phyloP scores from a whole-genome alignment of 2,329 filamentous ascomycete species.

The Colletotrichum sp. region DNA sequence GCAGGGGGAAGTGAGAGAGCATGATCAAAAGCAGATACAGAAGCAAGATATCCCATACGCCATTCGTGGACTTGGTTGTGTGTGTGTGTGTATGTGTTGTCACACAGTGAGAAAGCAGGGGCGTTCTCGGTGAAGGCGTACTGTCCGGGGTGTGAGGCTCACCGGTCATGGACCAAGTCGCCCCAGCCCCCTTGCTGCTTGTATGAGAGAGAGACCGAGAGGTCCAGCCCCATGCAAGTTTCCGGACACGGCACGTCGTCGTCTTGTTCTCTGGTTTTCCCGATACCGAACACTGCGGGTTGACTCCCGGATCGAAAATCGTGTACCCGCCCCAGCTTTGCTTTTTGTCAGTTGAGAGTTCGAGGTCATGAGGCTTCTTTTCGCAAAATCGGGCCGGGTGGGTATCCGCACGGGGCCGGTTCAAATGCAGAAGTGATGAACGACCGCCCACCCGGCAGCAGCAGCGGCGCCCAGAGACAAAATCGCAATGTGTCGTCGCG shows the following conservation, averaged over 20 bases:
- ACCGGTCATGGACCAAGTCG: background rate
- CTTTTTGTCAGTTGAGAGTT: background rate
- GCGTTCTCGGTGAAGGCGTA: background rate
- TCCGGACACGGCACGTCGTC: background rate
- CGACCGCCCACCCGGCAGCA: background rate
- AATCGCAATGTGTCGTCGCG: background rate
- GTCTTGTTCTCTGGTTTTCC: background rate
- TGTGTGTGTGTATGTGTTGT: background rate
- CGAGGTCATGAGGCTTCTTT: background rate
- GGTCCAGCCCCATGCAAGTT: background rate
- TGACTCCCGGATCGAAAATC: background rate
- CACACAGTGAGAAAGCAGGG: background rate
- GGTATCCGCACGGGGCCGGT: background rate
- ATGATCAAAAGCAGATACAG: background rate
- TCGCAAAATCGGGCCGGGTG: background rate
- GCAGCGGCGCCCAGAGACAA: background rate
- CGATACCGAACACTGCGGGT: background rate
- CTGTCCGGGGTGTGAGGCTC: background rate
- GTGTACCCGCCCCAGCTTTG: background rate
- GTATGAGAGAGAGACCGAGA: background rate
- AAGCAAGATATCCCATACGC: background rate
- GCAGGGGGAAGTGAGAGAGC: background rate
- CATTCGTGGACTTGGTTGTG: background rate
- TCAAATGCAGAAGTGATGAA: background rate
- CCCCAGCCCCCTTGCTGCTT: background rate